phyloP scores from a whole-genome alignment of 106 monocot genomes.

The Dendrobium huoshanense region DNA sequence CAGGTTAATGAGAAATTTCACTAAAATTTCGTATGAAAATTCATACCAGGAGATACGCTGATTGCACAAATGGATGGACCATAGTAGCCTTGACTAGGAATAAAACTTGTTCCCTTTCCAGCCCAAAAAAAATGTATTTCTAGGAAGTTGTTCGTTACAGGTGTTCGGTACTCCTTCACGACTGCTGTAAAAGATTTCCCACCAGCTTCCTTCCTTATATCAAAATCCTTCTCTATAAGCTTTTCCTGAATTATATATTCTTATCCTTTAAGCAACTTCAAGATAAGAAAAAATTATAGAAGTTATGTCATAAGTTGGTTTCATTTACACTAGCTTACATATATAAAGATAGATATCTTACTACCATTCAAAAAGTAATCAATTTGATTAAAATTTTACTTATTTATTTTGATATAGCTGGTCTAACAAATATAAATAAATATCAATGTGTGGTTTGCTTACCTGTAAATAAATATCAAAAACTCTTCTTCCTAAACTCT shows the following conservation, averaged over 20 bases:
- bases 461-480: constrained; percentile 94
- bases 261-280: not conserved
- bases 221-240: constrained; percentile 48
- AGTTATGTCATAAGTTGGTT: too few relatives aligned
- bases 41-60: constrained; percentile 57
- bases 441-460: not conserved
- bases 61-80: constrained; percentile 65
- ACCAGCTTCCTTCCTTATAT: constrained; percentile 59
- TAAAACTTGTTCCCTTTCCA: constrained; percentile 70
- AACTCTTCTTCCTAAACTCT: constrained; percentile 68
- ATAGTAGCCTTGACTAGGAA: constrained; percentile 56
- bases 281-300: not conserved
- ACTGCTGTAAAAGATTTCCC: constrained; percentile 37
- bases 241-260: constrained; percentile 31
- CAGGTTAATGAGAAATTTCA: not conserved
- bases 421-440: too few relatives aligned
- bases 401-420: too few relatives aligned
- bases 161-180: constrained; percentile 24
- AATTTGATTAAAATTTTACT: too few relatives aligned
- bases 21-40: not conserved
- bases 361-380: too few relatives aligned
- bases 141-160: constrained; percentile 58
- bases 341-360: too few relatives aligned
- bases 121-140: constrained; percentile 90
- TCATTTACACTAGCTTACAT: too few relatives aligned